Evolutionary conservation across 257 asterid species (phyloP).

Genomic region (Nicotiana paniculata): DNA sequence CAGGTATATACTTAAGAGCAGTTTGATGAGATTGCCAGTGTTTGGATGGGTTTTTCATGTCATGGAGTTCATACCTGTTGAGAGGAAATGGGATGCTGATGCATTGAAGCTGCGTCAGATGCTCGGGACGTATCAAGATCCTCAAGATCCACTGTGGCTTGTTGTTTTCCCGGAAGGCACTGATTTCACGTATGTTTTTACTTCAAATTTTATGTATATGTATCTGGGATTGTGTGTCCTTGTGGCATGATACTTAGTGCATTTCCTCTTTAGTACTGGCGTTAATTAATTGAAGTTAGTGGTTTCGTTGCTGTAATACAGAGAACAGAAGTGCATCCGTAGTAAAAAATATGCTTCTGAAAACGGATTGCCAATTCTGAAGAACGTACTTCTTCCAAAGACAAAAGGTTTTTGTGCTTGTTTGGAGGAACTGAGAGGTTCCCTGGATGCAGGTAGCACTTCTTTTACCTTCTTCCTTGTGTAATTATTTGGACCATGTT

Average conservation of each 20-base stretch:
- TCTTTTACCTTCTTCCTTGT: slow-evolving; percentile 2
- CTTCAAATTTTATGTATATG: background rate
- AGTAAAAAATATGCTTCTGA: slow-evolving; percentile 77
- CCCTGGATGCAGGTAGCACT: slow-evolving; percentile 79
- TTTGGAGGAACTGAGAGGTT: slow-evolving; percentile 55
- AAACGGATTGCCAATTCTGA: slow-evolving; percentile 65
- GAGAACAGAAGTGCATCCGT: slow-evolving; percentile 77
- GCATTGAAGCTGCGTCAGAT: slow-evolving; percentile 41
- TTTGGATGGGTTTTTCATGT: slow-evolving; percentile 90
- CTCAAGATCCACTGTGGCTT: slow-evolving; percentile 77
- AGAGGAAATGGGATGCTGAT: slow-evolving; percentile 90
- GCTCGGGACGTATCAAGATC: slow-evolving; percentile 50
- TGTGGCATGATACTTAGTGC: background rate
- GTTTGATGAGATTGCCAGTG: slow-evolving; percentile 79
- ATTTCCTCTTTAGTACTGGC: background rate
- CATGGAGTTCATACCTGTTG: slow-evolving; percentile 82
- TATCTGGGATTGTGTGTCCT: background rate
- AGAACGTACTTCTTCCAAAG: slow-evolving; percentile 82
- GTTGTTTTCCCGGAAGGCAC: slow-evolving; percentile 95
- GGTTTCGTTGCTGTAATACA: slow-evolving; percentile 25
- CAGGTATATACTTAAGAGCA: slow-evolving; percentile 75
- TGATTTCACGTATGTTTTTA: slow-evolving; percentile 68
- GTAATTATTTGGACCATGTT: background rate
- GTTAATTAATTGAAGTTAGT: background rate
- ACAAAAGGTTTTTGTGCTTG: slow-evolving; percentile 75